Percentiles rank a stretch among this genome's conserved stretches.
phyloP scores from a whole-genome alignment of 2,329 filamentous ascomycete species.

The Hypomyces perniciosus region DNA sequence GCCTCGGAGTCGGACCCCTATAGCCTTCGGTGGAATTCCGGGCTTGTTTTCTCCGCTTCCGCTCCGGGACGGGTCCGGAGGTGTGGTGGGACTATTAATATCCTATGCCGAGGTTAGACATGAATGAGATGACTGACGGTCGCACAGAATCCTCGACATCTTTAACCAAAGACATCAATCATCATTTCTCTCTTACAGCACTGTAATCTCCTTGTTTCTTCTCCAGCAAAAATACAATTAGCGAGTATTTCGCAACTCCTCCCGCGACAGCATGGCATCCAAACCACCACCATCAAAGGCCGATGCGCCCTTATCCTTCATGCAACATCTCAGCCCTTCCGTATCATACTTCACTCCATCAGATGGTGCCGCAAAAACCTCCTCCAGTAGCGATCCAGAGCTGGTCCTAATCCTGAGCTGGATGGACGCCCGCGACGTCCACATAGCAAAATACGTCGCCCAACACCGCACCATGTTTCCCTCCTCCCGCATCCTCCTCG shows the following conservation, averaged over 20 bases:
- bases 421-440: slow-evolving; percentile 45
- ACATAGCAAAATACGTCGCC: slow-evolving; percentile 47
- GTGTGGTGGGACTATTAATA: no score
- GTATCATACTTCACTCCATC: slow-evolving; percentile 32
- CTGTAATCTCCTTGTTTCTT: neutral
- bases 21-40: no score
- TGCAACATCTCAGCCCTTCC: slow-evolving; percentile 33
- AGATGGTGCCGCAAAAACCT: neutral
- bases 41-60: no score
- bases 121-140: no score
- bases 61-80: no score
- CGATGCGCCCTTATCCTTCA: slow-evolving; percentile 25
- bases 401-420: slow-evolving; percentile 44
- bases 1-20: no score
- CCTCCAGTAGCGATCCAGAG: slow-evolving; percentile 28
- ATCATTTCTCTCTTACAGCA: no score
- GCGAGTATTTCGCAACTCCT: neutral
- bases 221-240: no score
- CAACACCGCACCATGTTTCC: slow-evolving; percentile 41
- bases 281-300: slow-evolving; percentile 6
- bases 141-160: no score
- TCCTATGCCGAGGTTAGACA: no score
- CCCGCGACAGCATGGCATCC: slow-evolving; percentile 23
- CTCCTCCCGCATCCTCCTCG: slow-evolving; percentile 39
- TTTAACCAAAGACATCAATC: no score